These are phyloP conservation scores for Penicillium sp. DNA, from an alignment of 2,329 filamentous ascomycete genomes.

Conservation along the genomic window DNA sequence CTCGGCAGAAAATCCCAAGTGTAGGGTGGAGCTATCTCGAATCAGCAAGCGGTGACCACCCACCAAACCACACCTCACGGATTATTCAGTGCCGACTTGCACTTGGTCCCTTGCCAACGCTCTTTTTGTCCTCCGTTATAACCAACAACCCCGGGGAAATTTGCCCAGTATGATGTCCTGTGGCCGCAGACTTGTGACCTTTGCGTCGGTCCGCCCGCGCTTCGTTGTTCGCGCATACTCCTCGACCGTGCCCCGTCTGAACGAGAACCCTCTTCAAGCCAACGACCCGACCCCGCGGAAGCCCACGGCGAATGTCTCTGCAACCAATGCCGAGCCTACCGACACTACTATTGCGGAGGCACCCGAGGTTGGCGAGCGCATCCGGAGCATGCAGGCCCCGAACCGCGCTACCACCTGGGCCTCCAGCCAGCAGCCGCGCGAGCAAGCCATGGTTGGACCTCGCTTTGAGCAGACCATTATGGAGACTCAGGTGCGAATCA, in stretches of 20 bases:
- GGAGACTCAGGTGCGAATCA: conserved; percentile 71
- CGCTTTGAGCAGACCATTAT: conserved; percentile 98
- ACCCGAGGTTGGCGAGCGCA: conserved; percentile 53
- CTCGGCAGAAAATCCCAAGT: conserved; percentile 22
- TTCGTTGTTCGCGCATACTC: conserved; percentile 42
- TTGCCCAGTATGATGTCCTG: conserved; percentile 45
- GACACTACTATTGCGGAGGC: conserved; percentile 57
- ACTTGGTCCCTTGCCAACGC: conserved; percentile 15
- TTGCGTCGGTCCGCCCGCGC: conserved; percentile 40
- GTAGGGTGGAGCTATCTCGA: conserved; percentile 4
- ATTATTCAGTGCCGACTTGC: conserved; percentile 23
- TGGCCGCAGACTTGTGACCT: conserved; percentile 46
- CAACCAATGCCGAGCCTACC: conserved; percentile 58
- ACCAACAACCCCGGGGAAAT: conserved; percentile 18
- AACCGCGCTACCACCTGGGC: conserved; percentile 83
- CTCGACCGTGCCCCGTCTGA: conserved; percentile 40
- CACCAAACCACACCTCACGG: conserved; percentile 34
- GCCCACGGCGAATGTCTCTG: conserved; percentile 55
- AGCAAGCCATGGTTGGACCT: conserved; percentile 84
- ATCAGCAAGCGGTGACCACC: conserved; percentile 14
- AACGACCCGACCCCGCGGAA: conserved; percentile 58
- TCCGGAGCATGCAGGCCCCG: conserved; percentile 71
- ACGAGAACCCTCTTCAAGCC: conserved; percentile 45
- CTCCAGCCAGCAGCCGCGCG: conserved; percentile 75
- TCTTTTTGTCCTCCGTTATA: conserved; percentile 17